Base-by-base conservation (phyloP, 192 early-diverging fungal species). In the Coemansia biformis region DNA sequence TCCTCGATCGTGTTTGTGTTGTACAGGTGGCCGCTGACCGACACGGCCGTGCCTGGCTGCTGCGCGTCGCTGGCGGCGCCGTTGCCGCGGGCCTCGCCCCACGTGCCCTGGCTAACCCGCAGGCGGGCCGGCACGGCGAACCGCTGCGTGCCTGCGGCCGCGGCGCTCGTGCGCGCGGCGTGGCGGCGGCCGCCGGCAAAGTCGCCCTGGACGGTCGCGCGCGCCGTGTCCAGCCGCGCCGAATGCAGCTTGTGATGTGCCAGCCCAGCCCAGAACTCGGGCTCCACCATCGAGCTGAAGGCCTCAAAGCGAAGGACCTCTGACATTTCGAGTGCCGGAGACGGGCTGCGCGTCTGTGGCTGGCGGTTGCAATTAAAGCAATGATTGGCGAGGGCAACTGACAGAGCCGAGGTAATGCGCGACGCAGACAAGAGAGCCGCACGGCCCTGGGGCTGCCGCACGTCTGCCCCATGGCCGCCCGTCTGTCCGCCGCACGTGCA, bases 1-100 rank as follows among this genome's bases (percentile, higher is more conserved):
- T 92, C 91, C 51, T 96, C 91, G 6, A 96, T 74, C 1, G 96
- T 96, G 63, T 99, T 99, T 23, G 91, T 92, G 70, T 96, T 99
- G 49, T 79, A 69, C 28, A 99, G 60, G 22, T 43, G 32, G 23
- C 74, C 74, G 16, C 30, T 30, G 5, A 66, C 47, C 6, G 22
- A 8, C 9, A 57, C 59, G 16, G 38, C 19, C 16, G 34, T 51
- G 1, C 22, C 66, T 33, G 47, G 22, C 13, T 31, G 49, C 40
- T 32, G 24, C n/a, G n/a, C n/a, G n/a, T n/a, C n/a, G n/a, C n/a
- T n/a, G n/a, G 24, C 22, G 24, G 40, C 21, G 23, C 39, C 21
- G 38, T 7, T 48, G 17, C 43, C 37, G n/a, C 12, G 45, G 9
- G 21, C 16, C 12, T 13, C 32, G 1, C 16, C 23, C 48, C 57